A percentile compares a stretch with the other conserved stretches of the same genome.
phyloP scores from a whole-genome alignment of 176 grass and related monocot genomes.

The Eleusine coracana region DNA sequence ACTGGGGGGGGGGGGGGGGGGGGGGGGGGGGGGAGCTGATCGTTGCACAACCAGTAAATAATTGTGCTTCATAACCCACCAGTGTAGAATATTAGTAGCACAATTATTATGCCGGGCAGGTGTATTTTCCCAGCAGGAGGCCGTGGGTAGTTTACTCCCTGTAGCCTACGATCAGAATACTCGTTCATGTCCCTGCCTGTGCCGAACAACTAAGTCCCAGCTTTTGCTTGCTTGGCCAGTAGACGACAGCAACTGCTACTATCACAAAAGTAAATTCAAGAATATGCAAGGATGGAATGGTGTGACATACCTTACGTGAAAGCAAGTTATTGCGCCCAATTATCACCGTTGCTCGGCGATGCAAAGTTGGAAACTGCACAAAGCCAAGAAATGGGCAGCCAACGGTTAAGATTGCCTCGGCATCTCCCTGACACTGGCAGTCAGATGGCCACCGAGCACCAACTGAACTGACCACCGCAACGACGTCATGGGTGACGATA shows the following conservation, averaged over 20 bases:
- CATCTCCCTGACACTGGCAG: not conserved
- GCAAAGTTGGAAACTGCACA: not conserved
- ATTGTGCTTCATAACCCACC: constrained; percentile 35
- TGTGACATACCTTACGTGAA: constrained; percentile 7
- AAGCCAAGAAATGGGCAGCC: not conserved
- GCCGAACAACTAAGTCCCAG: not conserved
- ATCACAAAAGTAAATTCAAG: not conserved
- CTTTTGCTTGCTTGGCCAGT: not conserved
- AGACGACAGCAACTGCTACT: not conserved
- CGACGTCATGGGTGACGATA: constrained; percentile 38
- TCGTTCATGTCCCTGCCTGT: not conserved
- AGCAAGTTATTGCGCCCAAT: constrained; percentile 18
- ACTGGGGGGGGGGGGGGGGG: not conserved
- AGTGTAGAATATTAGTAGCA: not conserved
- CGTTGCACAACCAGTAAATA: constrained; percentile 34
- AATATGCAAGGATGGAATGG: constrained; percentile 14
- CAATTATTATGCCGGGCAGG: constrained; percentile 26
- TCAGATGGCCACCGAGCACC: constrained; percentile 37
- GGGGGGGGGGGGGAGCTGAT: not conserved
- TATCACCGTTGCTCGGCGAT: not conserved
- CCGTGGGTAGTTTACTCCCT: constrained; percentile 37
- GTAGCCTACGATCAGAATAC: constrained; percentile 13
- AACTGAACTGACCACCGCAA: constrained; percentile 14
- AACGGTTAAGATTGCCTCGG: constrained; percentile 21
- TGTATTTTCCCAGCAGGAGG: constrained; percentile 55